A percentile compares a stretch with the other conserved stretches of the same genome.
These are phyloP conservation scores for Septoria linicola DNA, from an alignment of 2,329 filamentous ascomycete genomes.

Conservation along the genomic window DNA sequence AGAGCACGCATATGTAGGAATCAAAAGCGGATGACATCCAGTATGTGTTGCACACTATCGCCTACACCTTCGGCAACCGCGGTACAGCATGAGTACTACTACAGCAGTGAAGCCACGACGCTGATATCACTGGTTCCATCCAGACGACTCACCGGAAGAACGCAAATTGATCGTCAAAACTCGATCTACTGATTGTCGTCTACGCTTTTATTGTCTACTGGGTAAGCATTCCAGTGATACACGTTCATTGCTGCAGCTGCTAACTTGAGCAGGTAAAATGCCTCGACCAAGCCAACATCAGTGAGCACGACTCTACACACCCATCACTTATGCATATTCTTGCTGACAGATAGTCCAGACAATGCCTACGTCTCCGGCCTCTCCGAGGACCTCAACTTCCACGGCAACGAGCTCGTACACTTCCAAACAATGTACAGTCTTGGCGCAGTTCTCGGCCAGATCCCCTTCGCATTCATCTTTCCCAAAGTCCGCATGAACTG, in stretches of 20 bases:
- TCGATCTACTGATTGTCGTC: constrained; percentile 57
- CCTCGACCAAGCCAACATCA: constrained; percentile 56
- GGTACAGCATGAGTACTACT: neutral
- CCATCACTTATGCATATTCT: too few relatives aligned
- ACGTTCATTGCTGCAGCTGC: too few relatives aligned
- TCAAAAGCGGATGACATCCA: neutral
- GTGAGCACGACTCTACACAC: too few relatives aligned
- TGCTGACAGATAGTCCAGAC: too few relatives aligned
- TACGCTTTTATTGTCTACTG: constrained; percentile 58
- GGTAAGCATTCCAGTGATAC: too few relatives aligned
- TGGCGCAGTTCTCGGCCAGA: constrained; percentile 10
- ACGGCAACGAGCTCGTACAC: constrained; percentile 23
- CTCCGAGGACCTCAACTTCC: constrained; percentile 21
- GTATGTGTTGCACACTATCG: neutral
- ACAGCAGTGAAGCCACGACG: neutral
- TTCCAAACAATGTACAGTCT: constrained; percentile 35
- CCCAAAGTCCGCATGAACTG: constrained; percentile 13
- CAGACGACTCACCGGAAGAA: constrained; percentile 51
- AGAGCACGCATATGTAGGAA: neutral
- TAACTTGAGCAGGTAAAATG: too few relatives aligned
- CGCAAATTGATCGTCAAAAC: constrained; percentile 54
- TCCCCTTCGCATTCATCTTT: constrained; percentile 12
- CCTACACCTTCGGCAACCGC: too few relatives aligned
- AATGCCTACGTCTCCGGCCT: constrained; percentile 39
- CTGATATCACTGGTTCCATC: constrained; percentile 48